Base-by-base conservation (phyloP, 306 rosid species). In the Amphicarpaea edgeworthii region DNA sequence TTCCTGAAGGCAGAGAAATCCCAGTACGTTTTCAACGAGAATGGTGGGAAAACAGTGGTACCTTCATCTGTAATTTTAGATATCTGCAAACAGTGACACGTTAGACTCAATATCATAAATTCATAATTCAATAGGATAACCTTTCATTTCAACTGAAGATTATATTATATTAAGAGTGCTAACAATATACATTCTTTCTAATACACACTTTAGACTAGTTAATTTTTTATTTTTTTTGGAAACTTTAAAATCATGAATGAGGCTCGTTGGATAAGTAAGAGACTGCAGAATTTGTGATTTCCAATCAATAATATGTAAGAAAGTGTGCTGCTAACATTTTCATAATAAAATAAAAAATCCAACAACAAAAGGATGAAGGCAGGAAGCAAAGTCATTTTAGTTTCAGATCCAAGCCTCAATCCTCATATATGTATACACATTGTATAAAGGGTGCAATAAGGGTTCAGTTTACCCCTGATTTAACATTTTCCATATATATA, bases 1-100 rank as follows among this genome's bases (percentile, higher is more conserved):
- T 93, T 93, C 81, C 83, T 71, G 75, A 93, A 93, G 43, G 98
- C 91, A 23, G 91, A 71, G 81, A 82, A 89, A 47, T 89, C 93
- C 98, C 98, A 90, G 87, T 87, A 90, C 26, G 96, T 93, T 86
- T 87, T 93, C 90, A 93, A 72, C 1, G 96, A 77, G 86, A 85
- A 93, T 4, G 96, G 95, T 59, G 84, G 85, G 64, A 85, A 90
- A 77, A 86, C 60, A 40, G 93, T 86, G 5, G 86, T 84, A 15
- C 95, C 94, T 81, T 86, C 95, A 54, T 89, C 96, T 7, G 96
- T 90, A 68, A 93, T 85, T 73, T 87, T 93, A 16, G 96, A 87
- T 53, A 93, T 89, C 96, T 93, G 91, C 75, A 93, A 86, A 78
- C 74, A 49, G 11, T 12, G 11, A 20, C 10, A 51, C 54, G 55